Evolutionary conservation across 2,329 filamentous ascomycete genomes (phyloP).

Genomic region (Xylaria sp.): DNA sequence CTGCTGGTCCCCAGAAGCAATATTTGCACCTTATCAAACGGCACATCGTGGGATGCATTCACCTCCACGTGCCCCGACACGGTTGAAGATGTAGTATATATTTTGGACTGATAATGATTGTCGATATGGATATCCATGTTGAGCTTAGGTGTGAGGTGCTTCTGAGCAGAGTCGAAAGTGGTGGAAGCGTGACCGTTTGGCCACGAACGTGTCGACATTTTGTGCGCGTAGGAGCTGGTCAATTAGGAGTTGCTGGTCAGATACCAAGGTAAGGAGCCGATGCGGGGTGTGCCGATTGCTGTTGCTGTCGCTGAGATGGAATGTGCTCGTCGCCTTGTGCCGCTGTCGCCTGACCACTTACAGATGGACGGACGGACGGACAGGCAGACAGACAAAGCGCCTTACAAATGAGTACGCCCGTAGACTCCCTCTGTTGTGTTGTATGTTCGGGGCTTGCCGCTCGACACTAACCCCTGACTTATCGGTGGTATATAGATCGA

Average conservation of each 20-base stretch:
- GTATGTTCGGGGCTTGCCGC: not conserved
- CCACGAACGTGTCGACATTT: constrained; percentile 26
- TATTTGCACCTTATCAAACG: constrained; percentile 64
- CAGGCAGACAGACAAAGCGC: not conserved
- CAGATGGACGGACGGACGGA: not conserved
- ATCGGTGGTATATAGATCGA: not conserved
- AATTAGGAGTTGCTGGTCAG: constrained; percentile 10
- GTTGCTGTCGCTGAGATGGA: constrained; percentile 13
- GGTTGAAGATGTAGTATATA: constrained; percentile 65
- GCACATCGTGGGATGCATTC: constrained; percentile 56
- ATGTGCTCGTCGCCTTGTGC: constrained; percentile 21
- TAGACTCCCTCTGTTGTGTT: not conserved
- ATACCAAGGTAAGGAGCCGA: constrained; percentile 12
- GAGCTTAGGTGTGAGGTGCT: constrained; percentile 44
- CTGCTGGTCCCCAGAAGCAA: constrained; percentile 61
- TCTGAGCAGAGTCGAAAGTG: constrained; percentile 19
- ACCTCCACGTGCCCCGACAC: constrained; percentile 62
- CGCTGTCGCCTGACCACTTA: constrained; percentile 17
- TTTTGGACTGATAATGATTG: constrained; percentile 64
- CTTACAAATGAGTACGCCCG: not conserved
- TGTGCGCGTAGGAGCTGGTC: constrained; percentile 5
- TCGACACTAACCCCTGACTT: not conserved
- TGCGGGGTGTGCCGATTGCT: constrained; percentile 32
- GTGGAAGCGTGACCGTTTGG: constrained; percentile 13
- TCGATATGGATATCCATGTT: constrained; percentile 61